Conservation (phyloP, 176 grass and related monocot species). For the Dendrocalamus sinicus region DNA sequence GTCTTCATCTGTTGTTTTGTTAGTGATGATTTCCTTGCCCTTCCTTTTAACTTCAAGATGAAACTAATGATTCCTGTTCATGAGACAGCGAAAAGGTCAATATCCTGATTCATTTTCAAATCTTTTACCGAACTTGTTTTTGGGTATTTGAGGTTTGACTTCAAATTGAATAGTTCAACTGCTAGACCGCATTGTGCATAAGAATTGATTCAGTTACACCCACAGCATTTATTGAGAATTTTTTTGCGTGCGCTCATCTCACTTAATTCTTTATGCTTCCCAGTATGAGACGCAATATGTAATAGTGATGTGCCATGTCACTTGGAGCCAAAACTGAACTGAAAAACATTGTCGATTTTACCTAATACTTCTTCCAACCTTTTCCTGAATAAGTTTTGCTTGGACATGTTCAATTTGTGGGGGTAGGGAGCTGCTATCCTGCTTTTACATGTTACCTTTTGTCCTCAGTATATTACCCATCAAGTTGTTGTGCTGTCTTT, state of each 20-base stretch:
- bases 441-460: constrained; percentile 20
- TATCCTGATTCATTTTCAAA: background rate
- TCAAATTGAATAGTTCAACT: background rate
- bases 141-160: constrained; percentile 20
- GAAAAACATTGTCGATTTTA: background rate
- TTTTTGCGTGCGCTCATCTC: constrained; percentile 4
- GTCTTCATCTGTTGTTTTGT: background rate
- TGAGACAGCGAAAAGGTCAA: background rate
- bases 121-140: background rate
- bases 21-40: constrained; percentile 6
- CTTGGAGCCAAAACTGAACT: constrained; percentile 13
- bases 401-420: background rate
- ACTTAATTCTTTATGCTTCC: constrained; percentile 38
- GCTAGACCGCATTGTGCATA: background rate
- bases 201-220: background rate
- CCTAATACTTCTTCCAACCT: constrained; percentile 31
- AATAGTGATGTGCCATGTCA: constrained; percentile 27
- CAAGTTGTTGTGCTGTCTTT: constrained; percentile 35
- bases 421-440: background rate
- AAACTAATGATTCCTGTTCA: background rate
- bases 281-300: background rate
- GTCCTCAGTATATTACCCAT: background rate
- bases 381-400: constrained; percentile 20
- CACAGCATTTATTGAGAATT: background rate
- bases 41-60: constrained; percentile 22